Base-by-base conservation (phyloP, 345 rosid genomes). In the Corymbia maculata region DNA sequence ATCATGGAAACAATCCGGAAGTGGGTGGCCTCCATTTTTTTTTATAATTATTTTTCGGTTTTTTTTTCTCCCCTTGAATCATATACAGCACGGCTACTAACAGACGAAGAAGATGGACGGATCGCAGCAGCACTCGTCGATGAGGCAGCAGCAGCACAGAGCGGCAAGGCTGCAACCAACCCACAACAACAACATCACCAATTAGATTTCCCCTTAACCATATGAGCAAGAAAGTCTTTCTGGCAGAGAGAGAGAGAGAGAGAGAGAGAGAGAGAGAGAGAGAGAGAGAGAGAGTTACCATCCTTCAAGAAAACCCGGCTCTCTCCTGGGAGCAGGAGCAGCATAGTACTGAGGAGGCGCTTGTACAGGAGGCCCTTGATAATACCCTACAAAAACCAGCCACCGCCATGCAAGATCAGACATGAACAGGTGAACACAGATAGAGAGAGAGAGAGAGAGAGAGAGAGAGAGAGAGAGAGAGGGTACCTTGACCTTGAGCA, bases 41-140 rank as follows among this genome's bases (percentile, higher is more conserved):
- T 45, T 70, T 0, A 30, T 36, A 36, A 36, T 15, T 70, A 9
- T 32, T 32, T 16, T 68, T 68, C 1, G 2, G 2, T 4, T 8
- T 70, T 68, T 68, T 17, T 2, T 17, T 17, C 0, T 0, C 59
- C 1, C 51, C 51, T 61, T 32, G 47, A 32, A 36, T 70, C 80
- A 70, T 19, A 36, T 0, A 17, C 49, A 75, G 9, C 21, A 44
- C 28, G 44, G 44, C 49, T 10, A 26, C 52, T 87, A 93, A 88
- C 88, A 3, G 19, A 92, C 10, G 87, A 92, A 89, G 51, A 95
- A 13, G 91, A 93, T 86, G 89, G 96, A 92, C 14, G 95, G 97
- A 79, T 95, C 97, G 85, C 94, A 95, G 96, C 97, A 95, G 30
- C 97, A 95, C 90, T 95, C 97, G 36, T 94, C 96, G 51, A 94